A percentile compares a stretch with the other conserved stretches of the same genome.
Evolutionary conservation across 768 basidiomycete species (phyloP).

Genomic region (Antrodiella citrinella): DNA sequence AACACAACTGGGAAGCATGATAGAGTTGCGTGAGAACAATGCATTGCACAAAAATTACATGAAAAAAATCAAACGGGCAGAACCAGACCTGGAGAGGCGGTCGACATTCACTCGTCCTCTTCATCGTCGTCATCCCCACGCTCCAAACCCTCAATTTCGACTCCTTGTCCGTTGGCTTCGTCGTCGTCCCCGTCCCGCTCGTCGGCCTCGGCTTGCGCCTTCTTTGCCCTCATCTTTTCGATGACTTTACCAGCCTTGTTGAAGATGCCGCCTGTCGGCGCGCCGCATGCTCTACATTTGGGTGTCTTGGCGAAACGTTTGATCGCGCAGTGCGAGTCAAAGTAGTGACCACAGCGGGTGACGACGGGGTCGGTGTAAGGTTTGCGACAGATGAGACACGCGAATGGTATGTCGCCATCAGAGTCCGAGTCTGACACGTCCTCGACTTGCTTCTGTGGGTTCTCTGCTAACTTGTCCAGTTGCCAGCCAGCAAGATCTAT

Average conservation of each 20-base stretch:
- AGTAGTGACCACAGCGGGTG: slow-evolving; percentile 95
- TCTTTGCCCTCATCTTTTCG: slow-evolving; percentile 73
- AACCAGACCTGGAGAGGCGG: background rate
- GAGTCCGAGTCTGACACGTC: slow-evolving; percentile 62
- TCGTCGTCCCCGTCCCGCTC: slow-evolving; percentile 10
- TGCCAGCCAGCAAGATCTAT: slow-evolving; percentile 98
- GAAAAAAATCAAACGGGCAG: background rate
- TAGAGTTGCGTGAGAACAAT: background rate
- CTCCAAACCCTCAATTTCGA: slow-evolving; percentile 44
- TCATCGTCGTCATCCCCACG: slow-evolving; percentile 14
- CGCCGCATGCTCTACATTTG: slow-evolving; percentile 91
- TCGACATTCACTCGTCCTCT: background rate
- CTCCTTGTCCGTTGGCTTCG: slow-evolving; percentile 22
- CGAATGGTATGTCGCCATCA: slow-evolving; percentile 91
- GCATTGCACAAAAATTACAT: background rate
- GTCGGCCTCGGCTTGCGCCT: slow-evolving; percentile 42
- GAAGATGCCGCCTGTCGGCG: slow-evolving; percentile 92
- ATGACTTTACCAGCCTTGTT: slow-evolving; percentile 92
- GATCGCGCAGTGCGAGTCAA: slow-evolving; percentile 92
- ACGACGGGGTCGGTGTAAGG: slow-evolving; percentile 93
- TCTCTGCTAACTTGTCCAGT: slow-evolving; percentile 86
- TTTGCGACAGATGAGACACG: slow-evolving; percentile 95
- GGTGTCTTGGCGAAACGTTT: slow-evolving; percentile 91
- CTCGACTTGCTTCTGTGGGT: slow-evolving; percentile 52
- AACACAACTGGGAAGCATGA: too few species aligned